Base-by-base conservation (phyloP, 805 yeast species). In the Kodamaea kaohsiungensis region DNA sequence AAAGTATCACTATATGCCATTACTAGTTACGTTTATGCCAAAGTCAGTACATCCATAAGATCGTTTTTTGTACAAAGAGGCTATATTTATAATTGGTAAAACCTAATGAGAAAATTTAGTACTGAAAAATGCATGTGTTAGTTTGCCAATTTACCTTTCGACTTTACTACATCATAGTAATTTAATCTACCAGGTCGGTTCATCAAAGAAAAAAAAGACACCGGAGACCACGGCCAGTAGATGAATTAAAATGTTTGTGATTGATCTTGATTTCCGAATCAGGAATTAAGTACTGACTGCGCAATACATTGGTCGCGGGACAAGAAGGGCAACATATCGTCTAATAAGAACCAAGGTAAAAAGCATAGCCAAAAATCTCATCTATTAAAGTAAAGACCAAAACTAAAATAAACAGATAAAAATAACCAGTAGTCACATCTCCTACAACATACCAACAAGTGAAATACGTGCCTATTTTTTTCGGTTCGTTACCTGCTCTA, bases 181-280 rank as follows among this genome's bases (percentile, higher is more conserved):
- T 22, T 22, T 22, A 22, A 6, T 6, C 6, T 22, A 4, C 25
- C 25, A 22, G 3, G 3, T 22, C 25, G 25, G 25, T 6, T 6
- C 25, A 4, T 6, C 25, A 3, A 22, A 22, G 25, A 22, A 3
- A 22, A 4, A 4, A 22, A 22, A 22, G 25, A 22, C 25, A 22
- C 25, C 25, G 25, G 25, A 22, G 25, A 22, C 35, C 8, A 30
- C 35, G 35, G 35, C 35, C 35, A 9, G 35, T 30, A 30, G 13
- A 9, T 30, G 35, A 30, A 30, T 4, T 30, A 10, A n/a, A n/a
- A 19, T 17, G 49, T 47, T 47, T 47, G 49, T 47, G 49, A 35
- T 35, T 47, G 49, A 47, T 47, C 49, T 13, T 35, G 49, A 35
- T 47, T 47, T 16, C 49, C 49, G 38, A 30, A 47, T 47, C 49